Conservation (phyloP, 1,284 basidiomycete species). For the Heterobasidion occidentale region DNA sequence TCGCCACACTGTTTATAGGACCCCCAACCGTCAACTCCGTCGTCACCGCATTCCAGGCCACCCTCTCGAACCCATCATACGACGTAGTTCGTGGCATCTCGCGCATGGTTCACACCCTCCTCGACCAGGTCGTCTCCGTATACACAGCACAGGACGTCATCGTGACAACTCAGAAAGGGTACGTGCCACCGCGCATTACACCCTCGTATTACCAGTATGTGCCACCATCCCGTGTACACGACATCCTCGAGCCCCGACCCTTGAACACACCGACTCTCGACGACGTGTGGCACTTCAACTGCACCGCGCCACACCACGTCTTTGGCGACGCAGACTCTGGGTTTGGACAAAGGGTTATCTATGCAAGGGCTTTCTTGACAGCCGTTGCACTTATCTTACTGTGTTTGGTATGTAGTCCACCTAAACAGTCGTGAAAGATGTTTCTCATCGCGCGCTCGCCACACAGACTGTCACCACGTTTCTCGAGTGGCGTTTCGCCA, state of each 20-base stretch:
- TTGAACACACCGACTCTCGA: background rate
- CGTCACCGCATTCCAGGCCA: no score
- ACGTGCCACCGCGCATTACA: background rate
- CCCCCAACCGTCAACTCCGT: no score
- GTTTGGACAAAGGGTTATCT: background rate
- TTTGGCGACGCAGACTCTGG: background rate
- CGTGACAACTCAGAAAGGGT: no score
- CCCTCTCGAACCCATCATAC: no score
- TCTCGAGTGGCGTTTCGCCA: background rate
- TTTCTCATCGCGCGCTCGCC: no score
- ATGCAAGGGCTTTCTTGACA: background rate
- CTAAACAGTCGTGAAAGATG: background rate
- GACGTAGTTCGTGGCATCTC: no score
- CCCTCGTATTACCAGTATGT: background rate
- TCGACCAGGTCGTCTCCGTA: no score
- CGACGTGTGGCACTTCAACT: background rate
- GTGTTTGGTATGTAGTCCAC: background rate
- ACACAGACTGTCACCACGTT: background rate
- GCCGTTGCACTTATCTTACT: background rate
- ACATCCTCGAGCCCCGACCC: background rate
- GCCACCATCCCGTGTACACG: background rate
- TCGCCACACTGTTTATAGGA: no score
- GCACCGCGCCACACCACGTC: background rate
- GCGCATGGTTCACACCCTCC: no score
- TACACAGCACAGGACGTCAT: no score